These are phyloP conservation scores for Azolla pinnata DNA, from an alignment of 75 land plant species.

Conservation along the genomic window DNA sequence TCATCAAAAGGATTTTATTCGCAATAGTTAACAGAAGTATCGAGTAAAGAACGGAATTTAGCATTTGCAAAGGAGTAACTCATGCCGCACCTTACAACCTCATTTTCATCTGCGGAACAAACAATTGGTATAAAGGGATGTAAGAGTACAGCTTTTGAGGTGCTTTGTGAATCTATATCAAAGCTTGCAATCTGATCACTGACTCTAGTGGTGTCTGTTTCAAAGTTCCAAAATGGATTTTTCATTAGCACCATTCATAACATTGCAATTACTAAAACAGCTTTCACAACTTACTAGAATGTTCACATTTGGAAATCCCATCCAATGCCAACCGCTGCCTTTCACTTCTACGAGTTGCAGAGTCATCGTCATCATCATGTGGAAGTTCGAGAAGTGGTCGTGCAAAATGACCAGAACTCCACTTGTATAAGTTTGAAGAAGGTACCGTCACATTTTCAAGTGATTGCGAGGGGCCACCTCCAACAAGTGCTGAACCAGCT, in stretches of 20 bases:
- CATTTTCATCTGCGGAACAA: constrained; percentile 62
- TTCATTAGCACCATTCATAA: not conserved
- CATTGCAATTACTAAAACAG: not conserved
- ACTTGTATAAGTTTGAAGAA: constrained; percentile 70
- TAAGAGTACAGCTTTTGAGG: constrained; percentile 53
- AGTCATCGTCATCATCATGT: constrained; percentile 71
- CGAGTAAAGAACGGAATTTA: no score
- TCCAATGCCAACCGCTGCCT: constrained; percentile 63
- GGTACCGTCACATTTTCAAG: constrained; percentile 57
- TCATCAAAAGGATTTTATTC: no score
- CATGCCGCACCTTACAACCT: constrained; percentile 51
- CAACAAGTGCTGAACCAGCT: constrained; percentile 45
- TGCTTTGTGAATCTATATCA: constrained; percentile 69
- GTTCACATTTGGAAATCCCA: constrained; percentile 78
- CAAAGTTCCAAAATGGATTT: not conserved
- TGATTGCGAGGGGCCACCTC: constrained; percentile 14
- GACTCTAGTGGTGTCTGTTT: constrained; percentile 66
- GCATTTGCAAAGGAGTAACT: not conserved
- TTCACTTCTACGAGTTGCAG: constrained; percentile 50
- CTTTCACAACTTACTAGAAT: constrained; percentile 37
- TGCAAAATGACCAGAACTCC: constrained; percentile 97
- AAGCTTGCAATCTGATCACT: constrained; percentile 57
- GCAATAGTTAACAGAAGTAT: no score
- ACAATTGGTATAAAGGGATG: constrained; percentile 81
- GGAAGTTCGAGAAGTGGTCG: constrained; percentile 60